Evolutionary conservation across 1,284 basidiomycete species (phyloP).

Genomic region (Tylopilus microsporus): DNA sequence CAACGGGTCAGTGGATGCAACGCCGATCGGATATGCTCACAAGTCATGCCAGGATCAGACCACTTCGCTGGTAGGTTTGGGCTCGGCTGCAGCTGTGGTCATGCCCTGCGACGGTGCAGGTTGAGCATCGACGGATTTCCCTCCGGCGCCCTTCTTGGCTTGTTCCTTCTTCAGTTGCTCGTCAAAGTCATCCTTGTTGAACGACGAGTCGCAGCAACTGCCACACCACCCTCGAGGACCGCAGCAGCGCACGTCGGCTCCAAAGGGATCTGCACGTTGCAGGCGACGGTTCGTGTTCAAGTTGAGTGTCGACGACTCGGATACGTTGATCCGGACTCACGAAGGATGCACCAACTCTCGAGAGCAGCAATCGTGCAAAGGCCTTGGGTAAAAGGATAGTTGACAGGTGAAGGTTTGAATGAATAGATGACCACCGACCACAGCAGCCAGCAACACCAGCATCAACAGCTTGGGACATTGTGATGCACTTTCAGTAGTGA

Average conservation of each 20-base stretch:
- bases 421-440: constrained; percentile 17
- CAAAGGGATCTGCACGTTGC: constrained; percentile 21
- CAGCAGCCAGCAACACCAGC: constrained; percentile 18
- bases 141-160: constrained; percentile 11
- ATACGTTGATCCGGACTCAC: constrained; percentile 15
- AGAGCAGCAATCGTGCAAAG: constrained; percentile 15
- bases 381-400: constrained; percentile 11
- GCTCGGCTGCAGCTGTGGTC: constrained; percentile 9
- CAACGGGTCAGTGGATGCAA: too few species aligned
- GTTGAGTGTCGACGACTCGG: not conserved
- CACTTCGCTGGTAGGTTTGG: constrained; percentile 1
- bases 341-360: constrained; percentile 25
- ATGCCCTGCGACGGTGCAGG: constrained; percentile 23
- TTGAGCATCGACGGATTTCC: constrained; percentile 18
- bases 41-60: constrained; percentile 1
- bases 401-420: not conserved
- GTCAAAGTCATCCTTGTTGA: constrained; percentile 30
- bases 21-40: too few species aligned
- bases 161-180: constrained; percentile 26
- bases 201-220: constrained; percentile 27
- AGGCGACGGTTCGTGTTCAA: not conserved
- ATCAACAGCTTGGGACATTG: constrained; percentile 19
- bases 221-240: constrained; percentile 28
- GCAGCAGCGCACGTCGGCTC: constrained; percentile 23
- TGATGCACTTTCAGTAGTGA: not conserved